Conservation (phyloP, 805 yeast genomes). For the Citeromyces matritensis region DNA sequence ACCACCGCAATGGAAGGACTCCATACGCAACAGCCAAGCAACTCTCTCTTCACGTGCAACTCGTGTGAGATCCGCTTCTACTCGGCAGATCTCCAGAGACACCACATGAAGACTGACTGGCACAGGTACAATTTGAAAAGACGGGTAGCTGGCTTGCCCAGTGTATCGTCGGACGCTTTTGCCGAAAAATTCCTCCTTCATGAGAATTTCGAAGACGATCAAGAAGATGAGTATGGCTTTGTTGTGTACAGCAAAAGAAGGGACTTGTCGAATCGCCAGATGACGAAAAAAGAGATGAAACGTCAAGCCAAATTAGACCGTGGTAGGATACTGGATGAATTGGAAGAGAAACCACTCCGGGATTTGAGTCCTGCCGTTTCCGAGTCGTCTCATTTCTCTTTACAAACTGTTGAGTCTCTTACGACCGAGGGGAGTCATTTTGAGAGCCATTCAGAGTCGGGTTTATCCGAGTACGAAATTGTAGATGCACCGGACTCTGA, state of each 20-base stretch:
- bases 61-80: slow-evolving; percentile 26
- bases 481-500: slow-evolving; percentile 7
- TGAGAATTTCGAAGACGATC: slow-evolving; percentile 5
- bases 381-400: slow-evolving; percentile 2
- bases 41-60: slow-evolving; percentile 23
- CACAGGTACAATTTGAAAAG: slow-evolving; percentile 33
- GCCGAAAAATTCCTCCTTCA: slow-evolving; percentile 5
- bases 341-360: slow-evolving; percentile 10
- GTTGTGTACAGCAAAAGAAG: slow-evolving; percentile 15
- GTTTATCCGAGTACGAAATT: slow-evolving; percentile 4
- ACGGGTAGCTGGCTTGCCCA: slow-evolving; percentile 29
- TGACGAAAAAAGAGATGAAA: slow-evolving; percentile 23
- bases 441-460: slow-evolving; percentile 1
- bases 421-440: not conserved
- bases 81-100: slow-evolving; percentile 24
- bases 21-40: slow-evolving; percentile 14
- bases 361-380: slow-evolving; percentile 23
- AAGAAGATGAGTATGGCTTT: slow-evolving; percentile 45
- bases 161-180: slow-evolving; percentile 21
- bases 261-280: slow-evolving; percentile 9
- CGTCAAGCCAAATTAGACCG: slow-evolving; percentile 11
- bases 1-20: too few relatives aligned
- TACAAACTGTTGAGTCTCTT: not conserved
- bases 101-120: slow-evolving; percentile 35
- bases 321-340: slow-evolving; percentile 3